Base-by-base conservation (phyloP, 306 rosid species). In the Rubus parviflorus region DNA sequence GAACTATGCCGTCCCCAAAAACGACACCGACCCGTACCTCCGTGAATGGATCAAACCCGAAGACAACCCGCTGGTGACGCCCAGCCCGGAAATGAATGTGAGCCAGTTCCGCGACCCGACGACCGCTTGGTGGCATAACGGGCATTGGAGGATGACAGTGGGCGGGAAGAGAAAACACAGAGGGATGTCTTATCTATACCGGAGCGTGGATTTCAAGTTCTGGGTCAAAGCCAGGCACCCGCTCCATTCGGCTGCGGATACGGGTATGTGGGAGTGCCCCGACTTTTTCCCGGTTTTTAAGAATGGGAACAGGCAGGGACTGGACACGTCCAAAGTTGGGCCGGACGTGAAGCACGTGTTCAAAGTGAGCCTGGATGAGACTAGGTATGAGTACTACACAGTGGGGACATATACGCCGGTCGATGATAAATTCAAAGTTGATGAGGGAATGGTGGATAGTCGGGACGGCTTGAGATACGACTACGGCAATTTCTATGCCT, bases 401-500 rank as follows among this genome's bases (percentile, higher is more conserved):
- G 86, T 40, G 97, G 97, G 70, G 85, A 71, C 38, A 15, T 58
- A 1, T 95, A 92, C 74, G 12, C 43, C 56, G 3, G 22, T 43
- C 1, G 47, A 42, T 64, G 96, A 94, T n/a, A 79, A 4, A 65
- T 64, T 38, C 6, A 37, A 13, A 12, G n/a, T 6, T 1, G 76
- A 72, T 19, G 3, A 82, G 2, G 85, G 82, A 6, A 89, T 91
- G 0, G 85, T 49, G 4, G 97, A 94, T 77, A 89, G 97, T 53
- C 83, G 92, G 95, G 83, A 56, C 5, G 97, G 97, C 2, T 72
- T 90, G 68, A 83, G 97, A 79, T 95, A 87, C 20, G 97, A 92
- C 76, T 92, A 92, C 41, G 97, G 97, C 0, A 92, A 92, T 70
- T 95, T 90, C 69, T 95, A 95, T 72, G 98, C 98, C 57, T 92